These are phyloP conservation scores for Artemisia argyi DNA, from an alignment of 129 eudicot genomes.

Conservation along the genomic window DNA sequence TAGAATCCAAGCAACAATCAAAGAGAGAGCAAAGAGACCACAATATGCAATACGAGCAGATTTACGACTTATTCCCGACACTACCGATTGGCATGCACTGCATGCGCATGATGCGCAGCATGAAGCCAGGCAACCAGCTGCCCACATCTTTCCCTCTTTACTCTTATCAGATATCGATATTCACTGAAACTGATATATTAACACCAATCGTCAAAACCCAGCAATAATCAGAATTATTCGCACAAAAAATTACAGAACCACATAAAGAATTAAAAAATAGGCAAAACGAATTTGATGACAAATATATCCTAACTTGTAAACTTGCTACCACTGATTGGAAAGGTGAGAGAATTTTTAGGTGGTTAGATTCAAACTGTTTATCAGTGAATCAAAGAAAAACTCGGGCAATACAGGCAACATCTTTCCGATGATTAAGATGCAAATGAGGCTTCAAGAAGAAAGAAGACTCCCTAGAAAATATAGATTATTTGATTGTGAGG, in stretches of 20 bases:
- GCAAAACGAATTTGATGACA: background rate
- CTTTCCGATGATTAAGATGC: too few relatives aligned
- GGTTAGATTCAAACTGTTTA: too few relatives aligned
- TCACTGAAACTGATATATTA: constrained; percentile 13
- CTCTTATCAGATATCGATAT: constrained; percentile 28
- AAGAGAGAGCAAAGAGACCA: constrained; percentile 86
- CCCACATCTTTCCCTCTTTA: constrained; percentile 71
- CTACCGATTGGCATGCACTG: constrained; percentile 82
- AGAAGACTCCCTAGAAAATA: too few relatives aligned
- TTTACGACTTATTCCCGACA: constrained; percentile 82
- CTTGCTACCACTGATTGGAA: too few relatives aligned
- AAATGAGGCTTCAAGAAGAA: too few relatives aligned
- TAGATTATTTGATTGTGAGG: too few relatives aligned
- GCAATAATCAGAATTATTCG: background rate
- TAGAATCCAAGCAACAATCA: constrained; percentile 92
- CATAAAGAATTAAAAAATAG: background rate
- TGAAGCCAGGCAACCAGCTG: constrained; percentile 96
- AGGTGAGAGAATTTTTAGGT: too few relatives aligned
- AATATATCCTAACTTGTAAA: background rate
- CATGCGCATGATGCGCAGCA: constrained; percentile 99
- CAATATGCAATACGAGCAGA: constrained; percentile 98
- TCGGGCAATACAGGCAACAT: too few relatives aligned
- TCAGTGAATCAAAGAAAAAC: too few relatives aligned
- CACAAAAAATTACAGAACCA: background rate
- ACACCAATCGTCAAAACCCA: constrained; percentile 20